Base-by-base conservation (phyloP, 176 grass and related monocot genomes). In the Bonia amplexicaulis region DNA sequence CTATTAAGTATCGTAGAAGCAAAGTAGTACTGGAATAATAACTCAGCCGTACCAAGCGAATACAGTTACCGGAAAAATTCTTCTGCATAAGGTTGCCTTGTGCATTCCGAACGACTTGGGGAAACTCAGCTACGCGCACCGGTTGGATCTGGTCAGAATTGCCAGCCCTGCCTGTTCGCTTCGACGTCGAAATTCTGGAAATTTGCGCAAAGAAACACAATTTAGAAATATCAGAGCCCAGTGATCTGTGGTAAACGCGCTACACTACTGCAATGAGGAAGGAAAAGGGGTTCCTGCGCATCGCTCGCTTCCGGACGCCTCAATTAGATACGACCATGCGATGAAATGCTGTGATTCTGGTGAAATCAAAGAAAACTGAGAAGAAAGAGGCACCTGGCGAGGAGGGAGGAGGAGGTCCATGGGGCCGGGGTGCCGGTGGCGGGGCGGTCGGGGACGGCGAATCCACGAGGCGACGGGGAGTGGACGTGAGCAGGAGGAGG, bases 361-460 rank as follows among this genome's bases (percentile, higher is more conserved):
- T 68, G 25, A 82, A 29, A 19, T 42, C 68, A 51, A 81, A 46
- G 6, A 47, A 49, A 66, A 2, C 17, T 66, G 66, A 16, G 79
- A 51, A 57, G 16, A 26, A 78, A 29, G 12, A 33, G 61, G 29
- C 29, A 98, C 96, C 96, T 98, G 65, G 96, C 86, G 64, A 90
- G 82, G 63, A 98, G 84, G 84, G 90, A 87, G n/a, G 92, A 91
- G 42, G 93, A 80, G 78, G 58, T 80, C 93, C 96, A 98, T 40
- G 96, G 96, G 3, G 90, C 93, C 3, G 96, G 96, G 27, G 96
- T 98, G 76, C 96, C 93, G 0, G 96, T 98, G 69, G 77, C 20
- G 20, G 96, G 93, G 22, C 96, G 91, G 71, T 57, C 85, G 71
- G 79, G 67, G 6, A 85, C 78, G 78, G 59, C 73, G 81, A 92